phyloP scores from a whole-genome alignment of 805 yeast genomes.

The Tetrapisispora iriomotensis region DNA sequence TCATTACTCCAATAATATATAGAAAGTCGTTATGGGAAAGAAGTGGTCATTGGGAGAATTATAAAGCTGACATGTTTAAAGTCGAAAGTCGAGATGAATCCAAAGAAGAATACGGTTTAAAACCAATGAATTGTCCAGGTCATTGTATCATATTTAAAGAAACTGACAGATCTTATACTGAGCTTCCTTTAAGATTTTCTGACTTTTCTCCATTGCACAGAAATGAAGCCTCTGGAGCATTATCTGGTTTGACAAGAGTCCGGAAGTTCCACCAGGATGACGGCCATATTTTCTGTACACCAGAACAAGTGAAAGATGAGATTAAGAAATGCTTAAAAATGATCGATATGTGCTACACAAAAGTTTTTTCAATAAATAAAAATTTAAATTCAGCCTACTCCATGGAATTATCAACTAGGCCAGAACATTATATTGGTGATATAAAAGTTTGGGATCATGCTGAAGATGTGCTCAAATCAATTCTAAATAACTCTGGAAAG shows the following conservation, averaged over 20 bases:
- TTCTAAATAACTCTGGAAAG: slow-evolving; percentile 44
- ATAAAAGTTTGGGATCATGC: slow-evolving; percentile 74
- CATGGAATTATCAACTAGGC: slow-evolving; percentile 77
- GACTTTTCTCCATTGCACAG: slow-evolving; percentile 97
- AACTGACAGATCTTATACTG: slow-evolving; percentile 92
- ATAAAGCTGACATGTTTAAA: slow-evolving; percentile 87
- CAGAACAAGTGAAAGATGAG: slow-evolving; percentile 81
- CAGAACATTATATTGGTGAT: slow-evolving; percentile 70
- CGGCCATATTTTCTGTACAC: slow-evolving; percentile 94
- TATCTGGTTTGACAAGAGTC: slow-evolving; percentile 91
- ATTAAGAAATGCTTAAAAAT: slow-evolving; percentile 67
- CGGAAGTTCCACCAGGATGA: slow-evolving; percentile 99
- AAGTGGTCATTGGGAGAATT: slow-evolving; percentile 94
- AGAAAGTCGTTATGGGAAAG: slow-evolving; percentile 76
- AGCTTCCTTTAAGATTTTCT: slow-evolving; percentile 97
- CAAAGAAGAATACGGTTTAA: slow-evolving; percentile 59
- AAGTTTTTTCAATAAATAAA: slow-evolving; percentile 35
- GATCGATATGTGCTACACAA: slow-evolving; percentile 62
- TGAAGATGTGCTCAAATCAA: slow-evolving; percentile 52
- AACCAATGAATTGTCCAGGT: slow-evolving; percentile 90
- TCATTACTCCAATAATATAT: slow-evolving; percentile 83
- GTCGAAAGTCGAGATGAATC: slow-evolving; percentile 47
- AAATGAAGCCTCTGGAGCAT: slow-evolving; percentile 92
- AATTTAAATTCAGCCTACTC: neutral
- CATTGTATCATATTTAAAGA: slow-evolving; percentile 89